Conservation (phyloP, 2,329 filamentous ascomycete species). For the Ilyonectria sp. region DNA sequence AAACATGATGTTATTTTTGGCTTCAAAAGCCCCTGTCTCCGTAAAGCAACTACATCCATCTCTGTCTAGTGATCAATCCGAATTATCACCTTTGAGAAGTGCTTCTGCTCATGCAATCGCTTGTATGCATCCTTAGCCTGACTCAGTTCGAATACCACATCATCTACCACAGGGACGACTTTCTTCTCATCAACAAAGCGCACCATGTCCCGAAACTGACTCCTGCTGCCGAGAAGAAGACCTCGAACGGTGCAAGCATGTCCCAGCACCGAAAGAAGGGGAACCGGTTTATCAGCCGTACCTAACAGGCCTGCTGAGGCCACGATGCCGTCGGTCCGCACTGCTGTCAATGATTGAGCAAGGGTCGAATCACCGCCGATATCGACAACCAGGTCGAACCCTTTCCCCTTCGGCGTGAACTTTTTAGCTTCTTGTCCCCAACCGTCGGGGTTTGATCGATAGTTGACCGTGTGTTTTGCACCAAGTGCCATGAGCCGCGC, state of each 20-base stretch:
- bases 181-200: conserved; percentile 51
- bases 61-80: conserved; percentile 40
- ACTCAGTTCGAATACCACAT: conserved; percentile 48
- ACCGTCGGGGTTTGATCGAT: conserved; percentile 64
- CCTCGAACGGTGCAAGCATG: conserved; percentile 49
- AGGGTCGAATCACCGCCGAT: conserved; percentile 75
- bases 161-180: conserved; percentile 51
- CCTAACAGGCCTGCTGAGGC: conserved; percentile 51
- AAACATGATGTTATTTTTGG: no score
- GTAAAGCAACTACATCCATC: no score
- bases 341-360: conserved; percentile 66
- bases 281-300: conserved; percentile 36
- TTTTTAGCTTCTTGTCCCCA: conserved; percentile 73
- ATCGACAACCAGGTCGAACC: conserved; percentile 76
- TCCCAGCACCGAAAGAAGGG: conserved; percentile 46
- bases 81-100: conserved; percentile 56
- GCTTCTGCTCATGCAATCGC: conserved; percentile 51
- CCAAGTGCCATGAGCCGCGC: conserved; percentile 68
- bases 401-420: conserved; percentile 60
- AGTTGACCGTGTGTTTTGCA: conserved; percentile 73
- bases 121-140: conserved; percentile 52
- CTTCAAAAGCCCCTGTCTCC: no score
- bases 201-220: conserved; percentile 49
- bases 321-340: conserved; percentile 56
- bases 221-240: conserved; percentile 46